Base-by-base conservation (phyloP, 2,329 filamentous ascomycete species). In the Alternaria alternata region DNA sequence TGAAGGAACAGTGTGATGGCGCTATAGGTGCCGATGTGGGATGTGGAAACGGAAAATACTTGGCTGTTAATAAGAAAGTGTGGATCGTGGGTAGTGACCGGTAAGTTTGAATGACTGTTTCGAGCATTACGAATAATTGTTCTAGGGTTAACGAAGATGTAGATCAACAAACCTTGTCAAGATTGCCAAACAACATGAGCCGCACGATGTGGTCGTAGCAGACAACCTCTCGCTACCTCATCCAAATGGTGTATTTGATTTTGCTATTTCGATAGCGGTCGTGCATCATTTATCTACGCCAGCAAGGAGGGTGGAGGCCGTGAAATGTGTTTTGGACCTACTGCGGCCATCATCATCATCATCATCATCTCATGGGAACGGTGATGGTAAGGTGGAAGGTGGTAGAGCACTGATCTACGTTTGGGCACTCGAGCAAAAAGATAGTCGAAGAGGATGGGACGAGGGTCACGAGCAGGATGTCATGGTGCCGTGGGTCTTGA, bases 11-110 rank as follows among this genome's bases (percentile, higher is more conserved):
- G 48, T 75, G 84, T 0, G 81, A 88, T 12, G 94, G 94, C 26
- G 86, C 91, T 51, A 81, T 98, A 57, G 95, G 95, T 9, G 84
- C 97, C 32, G 95, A 99, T 79, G 85, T 98, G 57, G 95, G 95
- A 62, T 98, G 95, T 80, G 95, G 95, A 61, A 99, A 99, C 81
- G 95, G 95, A 68, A 98, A 98, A 83, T 97, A 98, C 78, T 83
- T 98, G 62, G 83, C 86, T 61, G 91, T 96, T 58, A 96, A 96
- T 79, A 85, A 84, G 16, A 57, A 42, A 7, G 46, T 60, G 20
- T 93, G 91, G 81, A 90, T 97, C 54, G 77, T 98, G 60, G 94
- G 89, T 58, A 94, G 91, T 57, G 95, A 98, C 82, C 87, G 93
- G 82, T 96, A 88, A 36, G 53, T 58, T 46, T 70, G 83, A 82